Base-by-base conservation (phyloP, 441 rosid genomes). In the Daphne laureola region DNA sequence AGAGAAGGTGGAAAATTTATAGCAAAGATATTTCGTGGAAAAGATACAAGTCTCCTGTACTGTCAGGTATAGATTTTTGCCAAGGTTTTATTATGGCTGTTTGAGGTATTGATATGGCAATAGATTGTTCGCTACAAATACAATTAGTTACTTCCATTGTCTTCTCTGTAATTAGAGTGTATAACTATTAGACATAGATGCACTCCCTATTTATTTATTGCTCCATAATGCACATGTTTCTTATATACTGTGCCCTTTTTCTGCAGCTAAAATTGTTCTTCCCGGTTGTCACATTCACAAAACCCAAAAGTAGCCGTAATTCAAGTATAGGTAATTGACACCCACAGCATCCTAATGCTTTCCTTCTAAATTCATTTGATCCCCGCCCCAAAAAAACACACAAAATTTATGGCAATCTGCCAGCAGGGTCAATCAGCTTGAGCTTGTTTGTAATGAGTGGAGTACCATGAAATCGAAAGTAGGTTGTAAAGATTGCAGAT, bases 221-320 rank as follows among this genome's bases (percentile, higher is more conserved):
- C 11, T 0, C 8, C 38, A 6, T 31, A 7, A 8, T 31, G 38
- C 11, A 31, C 9, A 5, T 7, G 38, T 31, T 31, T 31, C 38
- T 31, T 31, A 31, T 31, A 7, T 31, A n/a, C n/a, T 31, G 38
- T 31, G 8, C 38, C 38, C 47, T 50, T 55, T 55, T 54, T 36
- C 49, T 76, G 80, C 86, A 93, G 97, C 77, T 87, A 54, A 90
- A 90, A 73, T 62, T 93, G 73, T 87, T 87, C 70, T 93, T 90
- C 73, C 97, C 99, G 15, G 67, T 72, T 5, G 97, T 93, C 59
- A 90, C 96, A 58, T 93, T 90, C 67, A 93, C 97, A 8, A 90
- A 93, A 78, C 97, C 99, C 23, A 90, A 87, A 77, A 90, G 97
- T 75, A 93, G 99, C 76, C 97, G 99, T 47, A 93, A 93, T 79